These are phyloP conservation scores for Trypanosoma congolense DNA, from an alignment of 208 protist genomes.

Conservation along the genomic window DNA sequence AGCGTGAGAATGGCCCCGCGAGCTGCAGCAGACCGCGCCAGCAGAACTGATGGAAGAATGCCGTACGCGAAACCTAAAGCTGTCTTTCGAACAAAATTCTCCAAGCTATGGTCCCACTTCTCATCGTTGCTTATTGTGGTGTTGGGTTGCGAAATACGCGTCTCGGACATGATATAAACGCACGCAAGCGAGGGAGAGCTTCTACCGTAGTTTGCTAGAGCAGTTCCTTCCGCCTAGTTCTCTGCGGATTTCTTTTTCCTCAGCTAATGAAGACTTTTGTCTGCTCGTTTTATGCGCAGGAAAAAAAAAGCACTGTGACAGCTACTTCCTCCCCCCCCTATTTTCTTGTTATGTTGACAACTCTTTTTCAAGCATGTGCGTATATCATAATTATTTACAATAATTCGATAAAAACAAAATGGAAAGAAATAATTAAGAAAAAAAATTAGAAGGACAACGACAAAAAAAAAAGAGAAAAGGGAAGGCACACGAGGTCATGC, in stretches of 20 bases:
- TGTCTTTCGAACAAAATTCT: conserved; percentile 84
- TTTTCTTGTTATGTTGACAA: no score
- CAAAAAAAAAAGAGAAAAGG: conserved; percentile 4
- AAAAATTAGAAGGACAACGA: conserved; percentile 7
- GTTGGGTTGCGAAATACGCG: conserved; percentile 2
- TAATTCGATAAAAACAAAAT: background rate
- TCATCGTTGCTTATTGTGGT: conserved; percentile 47
- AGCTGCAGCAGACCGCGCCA: conserved; percentile 61
- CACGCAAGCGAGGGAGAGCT: no score
- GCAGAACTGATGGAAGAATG: conserved; percentile 63
- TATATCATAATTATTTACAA: no score
- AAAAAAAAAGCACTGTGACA: no score
- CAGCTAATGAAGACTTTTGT: no score
- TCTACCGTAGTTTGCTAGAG: no score
- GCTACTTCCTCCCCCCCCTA: no score
- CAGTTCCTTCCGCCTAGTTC: no score
- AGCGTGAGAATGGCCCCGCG: conserved; percentile 57
- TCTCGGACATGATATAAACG: conserved; percentile 1
- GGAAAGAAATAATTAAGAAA: background rate
- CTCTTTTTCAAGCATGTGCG: no score
- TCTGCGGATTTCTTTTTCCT: no score
- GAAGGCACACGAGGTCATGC: background rate
- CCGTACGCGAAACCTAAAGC: conserved; percentile 68
- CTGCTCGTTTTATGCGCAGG: no score
- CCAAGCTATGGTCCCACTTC: conserved; percentile 88